Conservation (phyloP, 169 alveolate species). For the Ichthyophthirius multifiliis region DNA sequence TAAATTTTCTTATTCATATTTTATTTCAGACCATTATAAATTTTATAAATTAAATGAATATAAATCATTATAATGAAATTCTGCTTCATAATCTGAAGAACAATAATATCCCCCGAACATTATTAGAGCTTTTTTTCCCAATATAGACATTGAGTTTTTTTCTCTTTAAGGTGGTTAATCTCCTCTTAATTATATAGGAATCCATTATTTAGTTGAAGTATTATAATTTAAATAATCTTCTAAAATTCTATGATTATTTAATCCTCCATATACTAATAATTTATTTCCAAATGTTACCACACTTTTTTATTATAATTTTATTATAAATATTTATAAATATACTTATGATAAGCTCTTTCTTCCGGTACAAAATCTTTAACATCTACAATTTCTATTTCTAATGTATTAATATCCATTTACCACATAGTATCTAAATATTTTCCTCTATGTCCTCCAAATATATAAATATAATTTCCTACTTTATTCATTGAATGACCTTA, state of each 20-base stretch:
- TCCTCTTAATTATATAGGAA: constrained; percentile 23
- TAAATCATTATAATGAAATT: constrained; percentile 29
- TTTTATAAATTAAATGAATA: constrained; percentile 39
- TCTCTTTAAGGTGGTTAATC: constrained; percentile 43
- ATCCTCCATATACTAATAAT: constrained; percentile 44
- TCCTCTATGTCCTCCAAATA: constrained; percentile 41
- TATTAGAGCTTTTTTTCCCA: constrained; percentile 3
- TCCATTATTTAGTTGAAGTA: constrained; percentile 37
- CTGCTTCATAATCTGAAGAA: constrained; percentile 33
- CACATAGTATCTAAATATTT: constrained; percentile 23
- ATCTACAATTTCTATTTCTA: constrained; percentile 23
- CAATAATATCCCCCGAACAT: constrained; percentile 52
- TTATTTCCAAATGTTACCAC: constrained; percentile 41
- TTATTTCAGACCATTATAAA: constrained; percentile 37
- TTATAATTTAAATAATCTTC: constrained; percentile 37
- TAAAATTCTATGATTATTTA: constrained; percentile 22
- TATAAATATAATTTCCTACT: constrained; percentile 27
- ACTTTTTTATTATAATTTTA: not conserved
- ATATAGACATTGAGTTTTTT: constrained; percentile 22
- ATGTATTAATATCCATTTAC: constrained; percentile 26
- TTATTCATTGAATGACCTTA: constrained; percentile 24
- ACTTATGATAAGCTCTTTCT: constrained; percentile 44
- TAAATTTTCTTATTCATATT: not conserved
- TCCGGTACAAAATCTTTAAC: constrained; percentile 35
- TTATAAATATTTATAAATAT: not conserved